Percentiles rank a stretch among this genome's conserved stretches.
Evolutionary conservation across 345 rosid species (phyloP).

Genomic region (Citrus medica): DNA sequence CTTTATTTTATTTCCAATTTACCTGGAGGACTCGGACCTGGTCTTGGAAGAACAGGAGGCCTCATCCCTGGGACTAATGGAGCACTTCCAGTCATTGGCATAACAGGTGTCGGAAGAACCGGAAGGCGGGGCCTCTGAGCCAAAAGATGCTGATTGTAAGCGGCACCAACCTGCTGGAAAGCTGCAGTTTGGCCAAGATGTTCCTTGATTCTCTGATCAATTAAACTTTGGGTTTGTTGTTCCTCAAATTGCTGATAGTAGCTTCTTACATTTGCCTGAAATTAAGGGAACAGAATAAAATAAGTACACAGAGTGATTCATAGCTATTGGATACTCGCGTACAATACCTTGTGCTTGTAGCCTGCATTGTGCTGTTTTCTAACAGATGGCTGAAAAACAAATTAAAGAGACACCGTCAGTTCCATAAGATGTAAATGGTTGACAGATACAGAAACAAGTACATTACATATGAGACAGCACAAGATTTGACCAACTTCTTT

Average conservation of each 20-base stretch:
- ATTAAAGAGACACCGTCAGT: neutral
- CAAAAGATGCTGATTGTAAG: conserved; percentile 79
- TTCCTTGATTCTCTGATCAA: conserved; percentile 95
- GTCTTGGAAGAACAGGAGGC: conserved; percentile 87
- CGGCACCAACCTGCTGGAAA: conserved; percentile 86
- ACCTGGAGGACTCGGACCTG: conserved; percentile 60
- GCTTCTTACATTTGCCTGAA: conserved; percentile 82
- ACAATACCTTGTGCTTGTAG: conserved; percentile 89
- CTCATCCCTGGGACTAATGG: conserved; percentile 67
- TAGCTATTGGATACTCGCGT: neutral
- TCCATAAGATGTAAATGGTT: neutral
- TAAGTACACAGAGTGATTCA: no score
- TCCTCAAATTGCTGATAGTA: conserved; percentile 99
- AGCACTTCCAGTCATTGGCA: conserved; percentile 43
- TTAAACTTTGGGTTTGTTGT: conserved; percentile 92
- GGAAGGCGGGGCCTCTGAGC: conserved; percentile 82
- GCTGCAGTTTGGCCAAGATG: conserved; percentile 92
- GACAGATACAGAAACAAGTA: neutral
- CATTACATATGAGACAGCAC: neutral
- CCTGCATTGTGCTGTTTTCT: conserved; percentile 99
- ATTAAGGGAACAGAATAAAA: neutral
- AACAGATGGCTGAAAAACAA: conserved; percentile 79
- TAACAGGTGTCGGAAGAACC: conserved; percentile 57
- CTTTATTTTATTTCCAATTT: neutral
- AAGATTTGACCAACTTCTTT: neutral